Percentiles rank a stretch among this genome's conserved stretches.
These are phyloP conservation scores for Uromyces viciae-fabae DNA, from an alignment of 1,284 basidiomycete genomes.

Conservation along the genomic window DNA sequence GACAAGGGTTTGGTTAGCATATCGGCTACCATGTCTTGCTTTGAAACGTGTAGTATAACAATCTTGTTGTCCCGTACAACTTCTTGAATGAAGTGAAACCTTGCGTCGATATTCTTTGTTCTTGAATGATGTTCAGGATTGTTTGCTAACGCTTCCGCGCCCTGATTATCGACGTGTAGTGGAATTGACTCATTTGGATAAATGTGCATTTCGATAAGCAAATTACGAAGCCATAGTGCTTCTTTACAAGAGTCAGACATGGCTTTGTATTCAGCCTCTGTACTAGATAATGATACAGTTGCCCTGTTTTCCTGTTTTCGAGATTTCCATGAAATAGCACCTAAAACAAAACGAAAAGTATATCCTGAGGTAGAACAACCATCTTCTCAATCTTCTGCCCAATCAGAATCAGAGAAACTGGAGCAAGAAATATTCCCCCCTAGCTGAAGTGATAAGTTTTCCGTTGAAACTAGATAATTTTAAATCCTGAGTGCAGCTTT, in stretches of 20 bases:
- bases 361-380: neutral
- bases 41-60: neutral
- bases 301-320: neutral
- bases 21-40: slow-evolving; percentile 13
- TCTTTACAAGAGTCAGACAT: slow-evolving; percentile 14
- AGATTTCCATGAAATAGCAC: slow-evolving; percentile 4
- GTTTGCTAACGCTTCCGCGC: too few species aligned
- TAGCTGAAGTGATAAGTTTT: neutral
- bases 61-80: neutral
- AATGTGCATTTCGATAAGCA: neutral
- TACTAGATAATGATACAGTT: neutral
- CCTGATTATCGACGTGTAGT: too few species aligned
- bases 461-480: neutral
- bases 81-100: neutral
- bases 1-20: slow-evolving; percentile 3
- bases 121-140: too few species aligned
- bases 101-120: neutral
- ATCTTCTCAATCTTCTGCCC: neutral
- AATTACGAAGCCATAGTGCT: neutral
- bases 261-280: neutral
- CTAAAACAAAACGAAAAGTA: neutral
- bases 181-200: neutral
- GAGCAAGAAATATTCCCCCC: neutral
- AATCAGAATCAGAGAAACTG: neutral
- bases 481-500: neutral